Percentiles rank a stretch among this genome's conserved stretches.
These are phyloP conservation scores for Vishniacozyma victoriae DNA, from an alignment of 768 basidiomycete species.

Conservation along the genomic window DNA sequence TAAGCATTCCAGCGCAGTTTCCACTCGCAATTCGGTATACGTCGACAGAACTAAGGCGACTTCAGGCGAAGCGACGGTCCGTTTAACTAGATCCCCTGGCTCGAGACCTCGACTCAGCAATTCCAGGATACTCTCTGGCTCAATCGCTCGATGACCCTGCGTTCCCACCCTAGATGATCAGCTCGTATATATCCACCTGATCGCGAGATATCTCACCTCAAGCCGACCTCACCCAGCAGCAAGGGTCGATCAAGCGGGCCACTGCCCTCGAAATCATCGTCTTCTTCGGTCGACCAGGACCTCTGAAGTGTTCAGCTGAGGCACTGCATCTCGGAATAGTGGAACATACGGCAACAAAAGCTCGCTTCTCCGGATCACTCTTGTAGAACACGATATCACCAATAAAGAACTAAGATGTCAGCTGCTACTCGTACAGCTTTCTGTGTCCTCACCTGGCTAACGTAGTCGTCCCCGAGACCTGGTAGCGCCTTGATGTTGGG, in stretches of 20 bases:
- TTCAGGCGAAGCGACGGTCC: conserved; percentile 63
- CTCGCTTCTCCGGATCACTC: no score
- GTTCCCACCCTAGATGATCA: no score
- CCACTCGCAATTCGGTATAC: conserved; percentile 61
- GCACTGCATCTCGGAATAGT: no score
- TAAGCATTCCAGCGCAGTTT: conserved; percentile 66
- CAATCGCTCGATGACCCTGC: conserved; percentile 48
- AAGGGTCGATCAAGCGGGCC: conserved; percentile 71
- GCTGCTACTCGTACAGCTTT: no score
- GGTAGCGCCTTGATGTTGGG: no score
- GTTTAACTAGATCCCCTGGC: conserved; percentile 75
- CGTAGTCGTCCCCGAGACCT: no score
- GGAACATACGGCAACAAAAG: no score
- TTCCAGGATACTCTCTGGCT: conserved; percentile 61
- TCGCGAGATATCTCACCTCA: conserved; percentile 51
- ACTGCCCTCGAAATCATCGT: conserved; percentile 45
- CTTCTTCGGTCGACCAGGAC: conserved; percentile 84
- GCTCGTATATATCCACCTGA: neutral
- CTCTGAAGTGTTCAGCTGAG: no score
- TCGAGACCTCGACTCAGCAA: conserved; percentile 73
- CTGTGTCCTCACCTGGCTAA: no score
- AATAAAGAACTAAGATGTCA: no score
- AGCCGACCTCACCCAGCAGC: conserved; percentile 71
- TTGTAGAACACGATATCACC: no score
- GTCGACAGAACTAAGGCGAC: conserved; percentile 69